A percentile compares a stretch with the other conserved stretches of the same genome.
Conservation (phyloP, 2,329 filamentous ascomycete genomes). For the Trichoderma koningii region DNA sequence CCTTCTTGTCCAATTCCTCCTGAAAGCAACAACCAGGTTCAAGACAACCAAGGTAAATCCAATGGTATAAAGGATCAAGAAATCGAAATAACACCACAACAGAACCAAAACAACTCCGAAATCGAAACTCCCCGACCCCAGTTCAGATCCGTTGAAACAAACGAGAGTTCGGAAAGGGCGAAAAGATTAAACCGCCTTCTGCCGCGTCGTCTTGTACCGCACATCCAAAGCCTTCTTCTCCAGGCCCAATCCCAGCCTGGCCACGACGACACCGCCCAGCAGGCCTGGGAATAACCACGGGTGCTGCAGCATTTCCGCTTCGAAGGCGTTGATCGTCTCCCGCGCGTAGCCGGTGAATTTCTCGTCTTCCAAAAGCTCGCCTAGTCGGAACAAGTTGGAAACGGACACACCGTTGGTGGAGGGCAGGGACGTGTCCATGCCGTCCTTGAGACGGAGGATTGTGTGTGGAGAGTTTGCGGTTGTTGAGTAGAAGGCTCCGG, state of each 20-base stretch:
- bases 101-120: neutral
- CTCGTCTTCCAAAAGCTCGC: conserved; percentile 66
- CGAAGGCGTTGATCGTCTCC: conserved; percentile 80
- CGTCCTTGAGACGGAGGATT: conserved; percentile 87
- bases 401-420: conserved; percentile 88
- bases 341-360: conserved; percentile 65
- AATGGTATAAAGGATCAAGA: neutral
- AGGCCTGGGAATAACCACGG: conserved; percentile 88
- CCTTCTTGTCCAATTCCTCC: too few relatives aligned
- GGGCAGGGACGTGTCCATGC: conserved; percentile 89
- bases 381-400: conserved; percentile 81
- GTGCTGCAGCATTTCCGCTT: conserved; percentile 88
- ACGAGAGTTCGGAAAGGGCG: neutral
- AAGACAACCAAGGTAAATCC: too few relatives aligned
- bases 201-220: conserved; percentile 34
- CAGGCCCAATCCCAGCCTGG: conserved; percentile 71
- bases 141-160: neutral
- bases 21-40: too few relatives aligned
- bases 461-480: conserved; percentile 63
- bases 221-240: conserved; percentile 42
- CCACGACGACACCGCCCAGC: conserved; percentile 72
- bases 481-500: conserved; percentile 74
- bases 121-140: neutral
- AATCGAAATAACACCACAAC: neutral
- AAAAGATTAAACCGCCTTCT: conserved; percentile 29